Percentiles rank a stretch among this genome's conserved stretches.
Evolutionary conservation across 2,329 filamentous ascomycete genomes (phyloP).

Genomic region (Aureobasidium namibiae): DNA sequence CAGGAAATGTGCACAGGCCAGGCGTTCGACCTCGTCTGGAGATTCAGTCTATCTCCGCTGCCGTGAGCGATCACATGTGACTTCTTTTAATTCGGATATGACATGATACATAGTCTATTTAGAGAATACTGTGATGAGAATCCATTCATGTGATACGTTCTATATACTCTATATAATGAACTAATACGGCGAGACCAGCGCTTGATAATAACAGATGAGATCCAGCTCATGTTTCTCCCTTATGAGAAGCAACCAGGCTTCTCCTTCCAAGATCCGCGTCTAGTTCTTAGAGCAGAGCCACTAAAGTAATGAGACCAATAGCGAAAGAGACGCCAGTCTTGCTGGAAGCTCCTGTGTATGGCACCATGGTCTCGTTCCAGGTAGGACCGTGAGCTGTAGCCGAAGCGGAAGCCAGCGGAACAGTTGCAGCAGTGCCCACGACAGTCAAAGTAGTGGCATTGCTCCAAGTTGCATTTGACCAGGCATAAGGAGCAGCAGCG

Average conservation of each 20-base stretch:
- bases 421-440: neutral
- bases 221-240: neutral
- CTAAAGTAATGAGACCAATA: neutral
- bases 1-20: neutral
- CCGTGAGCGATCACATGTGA: neutral
- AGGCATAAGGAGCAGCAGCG: neutral
- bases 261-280: neutral
- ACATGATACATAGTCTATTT: too few relatives aligned
- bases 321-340: neutral
- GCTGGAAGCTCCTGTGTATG: constrained; percentile 1
- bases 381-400: neutral
- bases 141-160: neutral
- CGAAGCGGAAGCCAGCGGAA: neutral
- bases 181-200: neutral
- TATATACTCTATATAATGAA: neutral
- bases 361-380: neutral
- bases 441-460: neutral
- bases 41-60: neutral
- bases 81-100: too few relatives aligned
- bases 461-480: neutral
- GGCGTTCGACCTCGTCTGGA: neutral
- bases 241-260: neutral
- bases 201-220: neutral
- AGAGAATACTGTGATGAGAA: neutral
- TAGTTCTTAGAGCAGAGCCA: neutral